These are phyloP conservation scores for Polytrichum commune DNA, from an alignment of 225 moss, liverwort and hornwort species.

Conservation along the genomic window DNA sequence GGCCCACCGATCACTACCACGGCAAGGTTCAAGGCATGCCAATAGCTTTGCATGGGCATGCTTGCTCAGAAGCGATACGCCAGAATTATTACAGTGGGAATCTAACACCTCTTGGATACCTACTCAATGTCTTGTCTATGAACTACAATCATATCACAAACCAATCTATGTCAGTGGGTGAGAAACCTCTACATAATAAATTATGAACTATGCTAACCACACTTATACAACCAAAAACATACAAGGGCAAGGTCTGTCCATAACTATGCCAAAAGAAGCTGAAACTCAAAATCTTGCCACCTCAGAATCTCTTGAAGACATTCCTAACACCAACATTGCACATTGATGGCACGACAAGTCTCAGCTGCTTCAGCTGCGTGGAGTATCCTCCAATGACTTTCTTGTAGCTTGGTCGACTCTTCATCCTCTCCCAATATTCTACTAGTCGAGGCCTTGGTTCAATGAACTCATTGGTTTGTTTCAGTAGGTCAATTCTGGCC, in stretches of 20 bases:
- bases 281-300: neutral
- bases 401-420: slow-evolving; percentile 66
- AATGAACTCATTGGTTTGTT: slow-evolving; percentile 41
- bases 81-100: slow-evolving; percentile 3
- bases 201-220: slow-evolving; percentile 16
- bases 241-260: slow-evolving; percentile 20
- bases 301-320: slow-evolving; percentile 55
- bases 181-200: neutral
- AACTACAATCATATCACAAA: slow-evolving; percentile 4
- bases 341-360: slow-evolving; percentile 62
- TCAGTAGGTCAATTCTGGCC: slow-evolving; percentile 57
- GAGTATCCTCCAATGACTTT: slow-evolving; percentile 57
- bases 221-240: slow-evolving; percentile 16
- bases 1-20: neutral
- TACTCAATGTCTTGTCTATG: neutral
- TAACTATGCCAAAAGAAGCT: slow-evolving; percentile 5
- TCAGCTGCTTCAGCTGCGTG: slow-evolving; percentile 58
- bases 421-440: slow-evolving; percentile 66
- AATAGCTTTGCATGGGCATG: neutral
- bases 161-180: neutral
- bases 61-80: neutral
- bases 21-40: neutral
- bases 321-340: slow-evolving; percentile 63
- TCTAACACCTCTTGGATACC: slow-evolving; percentile 4
- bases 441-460: slow-evolving; percentile 36